Base-by-base conservation (phyloP, 495 filamentous ascomycete species). In the Peziza echinospora region DNA sequence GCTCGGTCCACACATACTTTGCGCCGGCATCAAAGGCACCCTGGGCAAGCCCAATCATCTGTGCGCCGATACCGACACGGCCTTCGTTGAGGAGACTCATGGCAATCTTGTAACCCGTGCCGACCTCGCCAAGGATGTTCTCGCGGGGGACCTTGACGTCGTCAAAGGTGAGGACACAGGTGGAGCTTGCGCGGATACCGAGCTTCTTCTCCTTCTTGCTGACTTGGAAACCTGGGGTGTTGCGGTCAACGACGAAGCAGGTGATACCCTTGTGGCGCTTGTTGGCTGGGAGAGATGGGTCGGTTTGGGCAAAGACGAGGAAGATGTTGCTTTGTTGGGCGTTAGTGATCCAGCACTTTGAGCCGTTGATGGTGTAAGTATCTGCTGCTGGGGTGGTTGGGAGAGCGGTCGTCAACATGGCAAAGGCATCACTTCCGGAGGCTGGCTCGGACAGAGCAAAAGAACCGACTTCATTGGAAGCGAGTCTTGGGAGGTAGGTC, bases 141-240 rank as follows among this genome's bases (percentile, higher is more conserved):
- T 77, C 80, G 61, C 76, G 76, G 24, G 75, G 87, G 16, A 99
- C 73, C 57, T 89, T 76, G 21, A 96, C 87, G 57, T 96, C 89
- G 63, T 99, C 89, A 51, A 99, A 94, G 70, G 78, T 99, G 58
- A 99, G 70, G 41, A 91, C 84, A 63, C 89, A 99, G 19, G 89
- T 99, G 67, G 80, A 86, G 67, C 81, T 87, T 2, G 89, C 89
- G 46, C 71, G 76, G 65, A 99, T 99, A 39, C 89, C 89, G 25
- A 99, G 75, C 70, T 99, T 99, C 77, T 93, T 93, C 71, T 99
- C 89, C 69, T 99, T 99, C 73, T 99, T 99, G 17, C 89, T 83
- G 60, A 99, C 86, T 16, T 72, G 76, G 71, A 99, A 96, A 4
- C 89, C 89, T 47, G 30, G 3, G 30, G 30, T 37, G 30, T 37